phyloP scores from a whole-genome alignment of 768 basidiomycete species.

The Boletus subparvulus region DNA sequence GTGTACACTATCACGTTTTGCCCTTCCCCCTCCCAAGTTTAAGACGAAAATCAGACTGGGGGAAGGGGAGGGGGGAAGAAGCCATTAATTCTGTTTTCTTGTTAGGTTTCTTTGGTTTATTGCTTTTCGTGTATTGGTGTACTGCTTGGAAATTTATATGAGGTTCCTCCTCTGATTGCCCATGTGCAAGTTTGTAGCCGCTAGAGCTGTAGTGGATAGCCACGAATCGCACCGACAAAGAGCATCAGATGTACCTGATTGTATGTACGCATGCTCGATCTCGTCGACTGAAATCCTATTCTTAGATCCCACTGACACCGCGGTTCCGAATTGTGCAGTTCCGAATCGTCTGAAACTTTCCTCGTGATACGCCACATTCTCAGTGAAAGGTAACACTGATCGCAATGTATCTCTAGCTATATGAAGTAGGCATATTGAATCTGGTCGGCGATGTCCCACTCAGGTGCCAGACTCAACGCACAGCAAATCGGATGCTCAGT shows the following conservation, averaged over 20 bases:
- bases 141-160: too few relatives aligned
- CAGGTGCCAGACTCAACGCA: background rate
- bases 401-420: background rate
- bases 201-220: background rate
- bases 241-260: background rate
- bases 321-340: background rate
- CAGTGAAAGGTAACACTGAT: background rate
- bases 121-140: background rate
- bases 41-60: background rate
- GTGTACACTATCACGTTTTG: slow-evolving; percentile 50
- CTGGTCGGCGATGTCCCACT: too few relatives aligned
- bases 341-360: background rate
- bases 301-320: background rate
- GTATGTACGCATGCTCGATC: background rate
- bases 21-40: slow-evolving; percentile 25
- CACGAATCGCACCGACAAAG: background rate
- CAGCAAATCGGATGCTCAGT: too few relatives aligned
- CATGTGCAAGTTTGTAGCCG: background rate
- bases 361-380: background rate
- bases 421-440: background rate
- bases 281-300: background rate
- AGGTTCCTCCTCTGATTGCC: background rate
- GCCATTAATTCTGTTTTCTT: background rate
- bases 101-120: background rate
- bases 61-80: background rate